Base-by-base conservation (phyloP, 805 yeast species). In the Nakazawaea peltata region DNA sequence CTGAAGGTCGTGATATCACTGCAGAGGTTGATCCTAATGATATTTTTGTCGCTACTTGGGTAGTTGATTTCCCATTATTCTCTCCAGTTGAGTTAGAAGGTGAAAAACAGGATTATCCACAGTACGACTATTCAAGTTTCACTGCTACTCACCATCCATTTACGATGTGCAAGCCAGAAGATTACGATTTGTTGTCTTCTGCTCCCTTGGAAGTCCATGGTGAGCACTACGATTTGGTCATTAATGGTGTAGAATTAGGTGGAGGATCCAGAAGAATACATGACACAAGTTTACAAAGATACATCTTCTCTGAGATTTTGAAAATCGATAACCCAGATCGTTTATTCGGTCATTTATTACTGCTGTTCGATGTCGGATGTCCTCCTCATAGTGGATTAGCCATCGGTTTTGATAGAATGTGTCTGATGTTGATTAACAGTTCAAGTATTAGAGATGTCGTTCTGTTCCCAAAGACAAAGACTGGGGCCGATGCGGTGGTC, bases 301-400 rank as follows among this genome's bases (percentile, higher is more conserved):
- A 63, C 51, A 71, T 92, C 4, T 77, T 92, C 46, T 62, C 77
- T 30, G 56, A 74, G 17, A 65, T 90, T 9, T 64, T 92, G 21
- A 57, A 68, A 6, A 78, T 92, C 10, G 32, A 50, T 1, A 60
- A 84, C 42, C 71, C 83, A 19, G 67, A 77, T 30, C 51, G 54
- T 24, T 61, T 86, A 7, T 92, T 92, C 61, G 94, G 95, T 0
- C 99, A 92, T 57, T 63, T 92, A 27, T 63, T 92, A 22, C 63
- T 67, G 27, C 96, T 96, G 0, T 71, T 92, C 37, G 74, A 73
- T 17, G 74, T 82, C 60, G 98, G 98, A 1, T 86, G 97, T 50
- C 99, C 99, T 1, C 99, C 99, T 1, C 99, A 92, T 59, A 96
- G 97, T 2, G 99, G 99, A 0, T 65, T 92, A 26, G 99, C 98